Evolutionary conservation across 2,329 filamentous ascomycete genomes (phyloP).

Genomic region (Celoporthe dispersa): DNA sequence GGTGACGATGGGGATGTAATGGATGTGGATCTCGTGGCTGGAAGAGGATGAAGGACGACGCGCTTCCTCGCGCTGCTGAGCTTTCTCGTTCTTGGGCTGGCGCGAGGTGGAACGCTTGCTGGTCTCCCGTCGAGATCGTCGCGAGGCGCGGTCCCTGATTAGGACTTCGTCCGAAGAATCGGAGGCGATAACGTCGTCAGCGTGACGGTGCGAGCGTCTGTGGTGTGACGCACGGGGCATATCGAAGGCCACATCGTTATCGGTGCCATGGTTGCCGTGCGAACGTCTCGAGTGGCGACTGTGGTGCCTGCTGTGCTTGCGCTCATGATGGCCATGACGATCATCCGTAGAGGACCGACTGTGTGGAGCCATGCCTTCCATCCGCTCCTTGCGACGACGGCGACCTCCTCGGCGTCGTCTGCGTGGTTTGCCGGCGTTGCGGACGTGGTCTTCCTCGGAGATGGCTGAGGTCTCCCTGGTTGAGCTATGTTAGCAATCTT

Average conservation of each 20-base stretch:
- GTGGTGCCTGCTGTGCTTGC: constrained; percentile 21
- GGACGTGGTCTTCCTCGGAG: constrained; percentile 1
- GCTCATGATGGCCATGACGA: constrained; percentile 11
- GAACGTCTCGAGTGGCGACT: neutral
- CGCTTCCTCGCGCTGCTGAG: constrained; percentile 25
- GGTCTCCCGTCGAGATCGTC: neutral
- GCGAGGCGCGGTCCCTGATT: constrained; percentile 7
- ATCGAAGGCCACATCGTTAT: neutral
- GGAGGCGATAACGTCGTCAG: constrained; percentile 13
- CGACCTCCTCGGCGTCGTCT: neutral
- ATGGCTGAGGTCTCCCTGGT: constrained; percentile 16
- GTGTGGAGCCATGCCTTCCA: neutral
- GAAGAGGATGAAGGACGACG: constrained; percentile 18
- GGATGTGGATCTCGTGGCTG: constrained; percentile 26
- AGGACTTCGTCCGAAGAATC: constrained; percentile 21
- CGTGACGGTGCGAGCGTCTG: constrained; percentile 9
- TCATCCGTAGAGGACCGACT: neutral
- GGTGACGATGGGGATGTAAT: constrained; percentile 24
- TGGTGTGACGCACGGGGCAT: neutral
- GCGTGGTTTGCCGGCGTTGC: neutral
- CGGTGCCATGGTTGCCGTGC: neutral
- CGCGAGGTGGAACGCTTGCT: constrained; percentile 10
- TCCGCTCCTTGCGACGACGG: neutral
- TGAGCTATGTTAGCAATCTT: constrained; percentile 5
- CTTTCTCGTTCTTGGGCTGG: constrained; percentile 18